These are phyloP conservation scores for Physaria fendleri DNA, from an alignment of 345 rosid genomes.

Conservation along the genomic window DNA sequence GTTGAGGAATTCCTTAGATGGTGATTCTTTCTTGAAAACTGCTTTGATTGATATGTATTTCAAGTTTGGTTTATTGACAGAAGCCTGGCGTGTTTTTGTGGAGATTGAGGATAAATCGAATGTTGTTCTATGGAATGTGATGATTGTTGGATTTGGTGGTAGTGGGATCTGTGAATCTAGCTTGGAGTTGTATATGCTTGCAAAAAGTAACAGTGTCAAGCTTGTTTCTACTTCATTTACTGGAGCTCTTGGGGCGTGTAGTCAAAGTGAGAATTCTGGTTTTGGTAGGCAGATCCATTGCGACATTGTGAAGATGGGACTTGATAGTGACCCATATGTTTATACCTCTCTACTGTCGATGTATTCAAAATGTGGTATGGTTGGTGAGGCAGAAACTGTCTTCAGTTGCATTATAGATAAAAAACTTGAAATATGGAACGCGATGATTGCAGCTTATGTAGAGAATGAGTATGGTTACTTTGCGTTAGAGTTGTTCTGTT, in stretches of 20 bases:
- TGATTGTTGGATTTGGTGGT: slow-evolving; percentile 56
- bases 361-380: slow-evolving; percentile 56
- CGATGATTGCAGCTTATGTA: slow-evolving; percentile 62
- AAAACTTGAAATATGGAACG: slow-evolving; percentile 63
- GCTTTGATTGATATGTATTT: slow-evolving; percentile 57
- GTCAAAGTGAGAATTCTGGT: slow-evolving; percentile 33
- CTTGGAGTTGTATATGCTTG: slow-evolving; percentile 48
- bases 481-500: slow-evolving; percentile 41
- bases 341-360: slow-evolving; percentile 57
- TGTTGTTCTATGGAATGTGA: slow-evolving; percentile 74
- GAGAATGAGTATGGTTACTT: slow-evolving; percentile 31
- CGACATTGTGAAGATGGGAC: slow-evolving; percentile 61
- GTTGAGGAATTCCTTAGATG: slow-evolving; percentile 33
- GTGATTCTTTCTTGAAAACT: slow-evolving; percentile 55
- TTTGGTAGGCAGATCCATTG: slow-evolving; percentile 63
- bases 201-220: slow-evolving; percentile 40
- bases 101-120: slow-evolving; percentile 43
- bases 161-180: slow-evolving; percentile 48
- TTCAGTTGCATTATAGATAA: slow-evolving; percentile 38
- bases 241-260: slow-evolving; percentile 49
- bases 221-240: slow-evolving; percentile 51
- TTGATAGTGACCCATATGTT: slow-evolving; percentile 46
- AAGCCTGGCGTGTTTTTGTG: slow-evolving; percentile 48
- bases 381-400: slow-evolving; percentile 47
- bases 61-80: slow-evolving; percentile 30